These are phyloP conservation scores for Trametes hirsuta DNA, from an alignment of 1,284 basidiomycete species.

Conservation along the genomic window DNA sequence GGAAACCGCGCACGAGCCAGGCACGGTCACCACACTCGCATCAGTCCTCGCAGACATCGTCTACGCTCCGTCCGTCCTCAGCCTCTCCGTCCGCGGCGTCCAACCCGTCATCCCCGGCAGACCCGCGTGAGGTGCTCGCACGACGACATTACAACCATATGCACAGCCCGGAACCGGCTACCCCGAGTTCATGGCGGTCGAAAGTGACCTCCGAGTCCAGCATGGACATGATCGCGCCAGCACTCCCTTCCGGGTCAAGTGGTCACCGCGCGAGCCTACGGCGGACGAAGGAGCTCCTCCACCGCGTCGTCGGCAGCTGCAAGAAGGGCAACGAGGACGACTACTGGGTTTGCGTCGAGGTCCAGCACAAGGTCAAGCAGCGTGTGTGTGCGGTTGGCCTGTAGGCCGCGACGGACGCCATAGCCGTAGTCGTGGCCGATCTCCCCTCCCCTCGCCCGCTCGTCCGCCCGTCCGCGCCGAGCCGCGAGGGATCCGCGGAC, in stretches of 20 bases:
- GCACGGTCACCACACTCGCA: too few relatives aligned
- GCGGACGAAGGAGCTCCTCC: conserved; percentile 32
- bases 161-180: conserved; percentile 1
- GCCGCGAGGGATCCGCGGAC: neutral
- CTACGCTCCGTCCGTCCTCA: neutral
- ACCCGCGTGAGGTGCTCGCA: conserved; percentile 36
- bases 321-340: conserved; percentile 33
- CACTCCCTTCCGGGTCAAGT: neutral
- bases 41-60: conserved; percentile 7
- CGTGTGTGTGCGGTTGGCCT: conserved; percentile 27
- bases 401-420: neutral
- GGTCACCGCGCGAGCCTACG: conserved; percentile 13
- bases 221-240: neutral
- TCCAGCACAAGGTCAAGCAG: conserved; percentile 42
- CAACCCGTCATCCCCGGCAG: conserved; percentile 26
- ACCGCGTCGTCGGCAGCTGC: conserved; percentile 29
- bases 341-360: conserved; percentile 47
- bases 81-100: neutral
- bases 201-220: conserved; percentile 10
- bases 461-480: neutral
- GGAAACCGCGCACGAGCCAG: conserved; percentile 24
- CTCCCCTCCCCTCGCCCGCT: neutral
- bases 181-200: conserved; percentile 10
- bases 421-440: neutral
- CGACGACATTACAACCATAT: conserved; percentile 36